Conservation (phyloP, 352 stramenopile species). For the Phytophthora sp. region DNA sequence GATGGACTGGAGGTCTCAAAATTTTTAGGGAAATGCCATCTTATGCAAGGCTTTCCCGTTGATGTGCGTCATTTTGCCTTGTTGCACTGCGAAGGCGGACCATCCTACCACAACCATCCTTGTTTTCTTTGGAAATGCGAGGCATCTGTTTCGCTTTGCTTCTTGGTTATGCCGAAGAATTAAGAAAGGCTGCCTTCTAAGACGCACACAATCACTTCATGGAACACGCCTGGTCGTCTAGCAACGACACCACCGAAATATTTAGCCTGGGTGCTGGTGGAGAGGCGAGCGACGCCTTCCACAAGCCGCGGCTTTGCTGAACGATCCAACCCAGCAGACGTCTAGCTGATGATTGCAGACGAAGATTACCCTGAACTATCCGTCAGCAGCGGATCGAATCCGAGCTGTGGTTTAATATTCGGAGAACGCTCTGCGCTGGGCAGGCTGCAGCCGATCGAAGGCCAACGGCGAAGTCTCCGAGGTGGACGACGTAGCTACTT, state of each 20-base stretch:
- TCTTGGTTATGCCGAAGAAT: slow-evolving; percentile 5
- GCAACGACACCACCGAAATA: background rate
- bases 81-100: background rate
- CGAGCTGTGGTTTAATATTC: no score
- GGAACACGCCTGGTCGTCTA: background rate
- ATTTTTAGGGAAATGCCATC: slow-evolving; percentile 2
- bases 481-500: no score
- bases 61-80: background rate
- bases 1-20: slow-evolving; percentile 26
- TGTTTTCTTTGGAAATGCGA: slow-evolving; percentile 3
- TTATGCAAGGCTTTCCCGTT: slow-evolving; percentile 9
- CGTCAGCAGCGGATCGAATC: background rate
- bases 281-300: background rate
- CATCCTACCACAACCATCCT: slow-evolving; percentile 4
- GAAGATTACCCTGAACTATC: slow-evolving; percentile 10
- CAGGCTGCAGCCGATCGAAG: no score
- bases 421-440: no score
- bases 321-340: background rate
- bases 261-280: no score
- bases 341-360: background rate
- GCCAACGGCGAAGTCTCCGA: no score
- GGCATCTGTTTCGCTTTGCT: slow-evolving; percentile 9
- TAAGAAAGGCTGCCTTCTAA: background rate
- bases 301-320: slow-evolving; percentile 12
- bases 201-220: background rate